Percentiles rank a stretch among this genome's conserved stretches.
Evolutionary conservation across 176 grass and related monocot genomes (phyloP).

Genomic region (Eragrostis nindensis): DNA sequence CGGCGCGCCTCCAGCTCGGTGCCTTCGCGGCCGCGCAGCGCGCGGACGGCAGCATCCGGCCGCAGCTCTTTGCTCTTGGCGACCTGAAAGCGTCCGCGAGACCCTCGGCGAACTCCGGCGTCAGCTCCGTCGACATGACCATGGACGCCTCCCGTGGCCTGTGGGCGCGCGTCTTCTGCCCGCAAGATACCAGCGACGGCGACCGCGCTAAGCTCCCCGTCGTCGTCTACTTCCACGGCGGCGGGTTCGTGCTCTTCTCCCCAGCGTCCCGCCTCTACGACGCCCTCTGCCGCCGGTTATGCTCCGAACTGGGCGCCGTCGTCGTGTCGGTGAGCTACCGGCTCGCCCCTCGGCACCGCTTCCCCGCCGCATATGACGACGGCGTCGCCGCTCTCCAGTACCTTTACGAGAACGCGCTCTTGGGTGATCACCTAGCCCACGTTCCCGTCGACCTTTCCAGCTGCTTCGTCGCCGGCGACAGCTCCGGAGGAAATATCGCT

Average conservation of each 20-base stretch:
- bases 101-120: slow-evolving; percentile 25
- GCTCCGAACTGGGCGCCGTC: slow-evolving; percentile 34
- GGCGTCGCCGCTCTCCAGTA: slow-evolving; percentile 54
- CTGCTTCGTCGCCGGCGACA: slow-evolving; percentile 68
- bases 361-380: slow-evolving; percentile 69
- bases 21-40: slow-evolving; percentile 16
- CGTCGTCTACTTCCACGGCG: slow-evolving; percentile 67
- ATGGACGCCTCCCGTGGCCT: slow-evolving; percentile 42
- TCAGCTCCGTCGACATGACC: slow-evolving; percentile 42
- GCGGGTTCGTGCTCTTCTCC: slow-evolving; percentile 64
- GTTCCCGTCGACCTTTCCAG: slow-evolving; percentile 48
- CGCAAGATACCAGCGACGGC: not conserved
- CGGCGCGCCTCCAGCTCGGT: slow-evolving; percentile 25
- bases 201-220: slow-evolving; percentile 22
- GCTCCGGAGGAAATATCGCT: slow-evolving; percentile 66
- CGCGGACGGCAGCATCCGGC: slow-evolving; percentile 48
- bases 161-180: slow-evolving; percentile 61
- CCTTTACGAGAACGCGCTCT: slow-evolving; percentile 34
- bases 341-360: slow-evolving; percentile 62
- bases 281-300: slow-evolving; percentile 47
- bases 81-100: slow-evolving; percentile 28
- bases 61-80: slow-evolving; percentile 35
- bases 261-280: slow-evolving; percentile 38
- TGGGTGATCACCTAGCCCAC: too few relatives aligned
- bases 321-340: slow-evolving; percentile 68